Evolutionary conservation across 2,329 filamentous ascomycete species (phyloP), one percentile per base, ranked within the genome.

Genomic region (Sarocladium brachiariae): DNA sequence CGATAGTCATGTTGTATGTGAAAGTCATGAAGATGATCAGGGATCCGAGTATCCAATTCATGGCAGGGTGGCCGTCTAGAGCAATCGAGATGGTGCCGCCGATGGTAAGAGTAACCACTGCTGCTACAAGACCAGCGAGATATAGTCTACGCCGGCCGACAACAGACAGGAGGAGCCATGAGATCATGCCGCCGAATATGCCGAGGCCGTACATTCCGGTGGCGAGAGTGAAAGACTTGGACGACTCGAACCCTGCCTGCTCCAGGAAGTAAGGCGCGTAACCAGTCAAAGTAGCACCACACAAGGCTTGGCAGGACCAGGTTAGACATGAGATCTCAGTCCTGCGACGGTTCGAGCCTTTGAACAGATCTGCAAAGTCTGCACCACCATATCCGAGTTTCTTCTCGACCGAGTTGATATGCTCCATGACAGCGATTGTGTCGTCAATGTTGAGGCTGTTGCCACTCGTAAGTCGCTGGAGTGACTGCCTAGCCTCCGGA

Each of bases 21-120:
- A 68, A 65, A 1, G 70, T 66, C 69, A 70, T 75, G 38, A 71
- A 58, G 46, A 74, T 54, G 45, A 68, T 64, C 8, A 73, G 60
- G 1, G n/a, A n/a, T n/a, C n/a, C n/a, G n/a, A n/a, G n/a, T n/a
- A n/a, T n/a, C n/a, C n/a, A n/a, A n/a, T n/a, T n/a, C n/a, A n/a
- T n/a, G n/a, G n/a, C n/a, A n/a, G n/a, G n/a, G n/a, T n/a, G n/a
- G n/a, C n/a, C n/a, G n/a, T n/a, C n/a, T n/a, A n/a, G n/a, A n/a
- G n/a, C n/a, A n/a, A n/a, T n/a, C n/a, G n/a, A n/a, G n/a, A 74
- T 56, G 23, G 69, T 61, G n/a, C 71, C 73, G 34, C 75, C 70
- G 25, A 66, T 55, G 50, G 67, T 65, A 9, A 75, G 61, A 11
- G 72, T 60, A 30, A 69, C 55, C 2, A 71, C 70, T 64, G 76